These are phyloP conservation scores for Zygosaccharomyces siamensis DNA, from an alignment of 805 yeast genomes.

Conservation along the genomic window DNA sequence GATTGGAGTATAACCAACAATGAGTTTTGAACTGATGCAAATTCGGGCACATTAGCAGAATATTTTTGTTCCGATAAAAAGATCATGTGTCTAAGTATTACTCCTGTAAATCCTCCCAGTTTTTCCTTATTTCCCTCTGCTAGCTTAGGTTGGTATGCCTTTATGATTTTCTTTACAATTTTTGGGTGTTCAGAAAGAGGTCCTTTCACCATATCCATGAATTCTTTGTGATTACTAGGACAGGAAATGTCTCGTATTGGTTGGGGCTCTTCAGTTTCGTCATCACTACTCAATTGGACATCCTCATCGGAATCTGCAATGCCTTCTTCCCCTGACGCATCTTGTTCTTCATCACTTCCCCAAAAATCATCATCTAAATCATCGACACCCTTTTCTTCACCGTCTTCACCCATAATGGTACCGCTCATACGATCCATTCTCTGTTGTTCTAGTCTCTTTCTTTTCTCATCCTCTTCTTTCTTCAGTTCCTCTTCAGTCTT, in stretches of 20 bases:
- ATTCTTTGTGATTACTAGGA: slow-evolving; percentile 46
- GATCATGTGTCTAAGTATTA: slow-evolving; percentile 59
- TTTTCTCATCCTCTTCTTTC: slow-evolving; percentile 55
- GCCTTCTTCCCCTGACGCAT: slow-evolving; percentile 32
- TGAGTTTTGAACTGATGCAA: slow-evolving; percentile 39
- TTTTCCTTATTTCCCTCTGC: slow-evolving; percentile 79
- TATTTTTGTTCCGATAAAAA: slow-evolving; percentile 41
- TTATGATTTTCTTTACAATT: slow-evolving; percentile 52
- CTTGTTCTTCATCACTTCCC: slow-evolving; percentile 49
- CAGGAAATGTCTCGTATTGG: slow-evolving; percentile 33
- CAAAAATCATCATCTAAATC: slow-evolving; percentile 68
- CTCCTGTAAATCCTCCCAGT: slow-evolving; percentile 56
- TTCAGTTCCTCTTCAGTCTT: slow-evolving; percentile 69
- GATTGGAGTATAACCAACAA: slow-evolving; percentile 47
- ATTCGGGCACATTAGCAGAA: slow-evolving; percentile 32
- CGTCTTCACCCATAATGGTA: slow-evolving; percentile 41
- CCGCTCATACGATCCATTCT: slow-evolving; percentile 75
- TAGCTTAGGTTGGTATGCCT: slow-evolving; percentile 65
- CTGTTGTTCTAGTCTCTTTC: slow-evolving; percentile 60
- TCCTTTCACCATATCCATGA: slow-evolving; percentile 35
- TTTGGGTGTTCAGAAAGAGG: slow-evolving; percentile 42
- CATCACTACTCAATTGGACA: slow-evolving; percentile 35
- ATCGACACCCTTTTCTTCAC: slow-evolving; percentile 53
- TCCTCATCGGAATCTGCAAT: slow-evolving; percentile 42
- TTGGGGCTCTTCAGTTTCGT: slow-evolving; percentile 20